A percentile compares a stretch with the other conserved stretches of the same genome.
These are phyloP conservation scores for Fomitopsis pinicola DNA, from an alignment of 1,284 basidiomycete genomes.

Conservation along the genomic window DNA sequence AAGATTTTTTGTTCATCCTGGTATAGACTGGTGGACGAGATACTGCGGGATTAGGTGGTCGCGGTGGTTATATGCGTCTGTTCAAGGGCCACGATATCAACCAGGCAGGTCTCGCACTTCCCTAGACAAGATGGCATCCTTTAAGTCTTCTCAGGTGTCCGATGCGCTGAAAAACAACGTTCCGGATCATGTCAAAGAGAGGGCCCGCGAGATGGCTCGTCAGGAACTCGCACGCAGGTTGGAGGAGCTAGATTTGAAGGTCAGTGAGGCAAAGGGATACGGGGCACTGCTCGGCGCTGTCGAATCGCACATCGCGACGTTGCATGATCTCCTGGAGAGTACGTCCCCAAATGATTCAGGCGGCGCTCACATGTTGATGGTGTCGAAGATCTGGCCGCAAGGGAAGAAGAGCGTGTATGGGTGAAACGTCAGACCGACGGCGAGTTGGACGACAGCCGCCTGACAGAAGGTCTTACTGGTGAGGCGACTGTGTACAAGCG, in stretches of 20 bases:
- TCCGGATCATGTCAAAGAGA: slow-evolving; percentile 55
- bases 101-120: slow-evolving; percentile 35
- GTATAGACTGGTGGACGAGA: slow-evolving; percentile 59
- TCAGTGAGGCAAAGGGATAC: slow-evolving; percentile 52
- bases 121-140: background rate
- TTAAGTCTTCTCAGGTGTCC: slow-evolving; percentile 34
- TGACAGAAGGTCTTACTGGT: slow-evolving; percentile 63
- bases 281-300: slow-evolving; percentile 47
- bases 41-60: slow-evolving; percentile 60
- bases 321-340: slow-evolving; percentile 61
- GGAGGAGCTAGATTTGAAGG: slow-evolving; percentile 58
- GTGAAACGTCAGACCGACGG: slow-evolving; percentile 66
- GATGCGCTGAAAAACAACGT: slow-evolving; percentile 53
- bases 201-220: slow-evolving; percentile 60
- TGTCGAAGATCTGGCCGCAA: slow-evolving; percentile 52
- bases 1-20: background rate
- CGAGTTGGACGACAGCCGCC: slow-evolving; percentile 60
- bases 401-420: slow-evolving; percentile 66
- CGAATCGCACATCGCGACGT: slow-evolving; percentile 52
- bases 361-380: background rate
- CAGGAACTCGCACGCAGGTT: slow-evolving; percentile 54
- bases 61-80: slow-evolving; percentile 62
- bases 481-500: slow-evolving; percentile 67
- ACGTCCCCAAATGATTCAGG: slow-evolving; percentile 14
- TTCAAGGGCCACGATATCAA: slow-evolving; percentile 62